Conservation (phyloP, 2,329 filamentous ascomycete genomes). For the Teratosphaeriaceae sp. region DNA sequence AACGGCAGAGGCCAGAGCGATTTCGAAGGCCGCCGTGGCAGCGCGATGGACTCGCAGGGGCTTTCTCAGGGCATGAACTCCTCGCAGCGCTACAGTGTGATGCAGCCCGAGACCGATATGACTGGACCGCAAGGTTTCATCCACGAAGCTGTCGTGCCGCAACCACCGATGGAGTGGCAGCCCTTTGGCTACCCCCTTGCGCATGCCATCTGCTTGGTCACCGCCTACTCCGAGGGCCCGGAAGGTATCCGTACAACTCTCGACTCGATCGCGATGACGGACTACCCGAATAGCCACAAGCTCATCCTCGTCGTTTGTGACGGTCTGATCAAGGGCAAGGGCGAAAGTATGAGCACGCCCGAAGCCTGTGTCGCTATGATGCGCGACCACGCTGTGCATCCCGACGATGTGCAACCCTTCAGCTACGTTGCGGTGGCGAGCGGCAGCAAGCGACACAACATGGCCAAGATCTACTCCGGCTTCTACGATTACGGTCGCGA, state of each 20-base stretch:
- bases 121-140: constrained; percentile 90
- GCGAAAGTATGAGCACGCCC: constrained; percentile 78
- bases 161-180: constrained; percentile 94
- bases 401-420: constrained; percentile 78
- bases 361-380: constrained; percentile 91
- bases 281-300: constrained; percentile 99
- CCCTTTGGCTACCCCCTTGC: constrained; percentile 93
- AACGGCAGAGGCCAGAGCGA: constrained; percentile 11
- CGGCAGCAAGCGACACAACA: constrained; percentile 96
- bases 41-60: too few species aligned
- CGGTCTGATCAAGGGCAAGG: constrained; percentile 93
- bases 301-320: constrained; percentile 94
- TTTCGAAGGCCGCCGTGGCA: constrained; percentile 33
- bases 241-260: constrained; percentile 89
- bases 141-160: constrained; percentile 89
- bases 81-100: constrained; percentile 44
- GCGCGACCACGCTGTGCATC: constrained; percentile 75
- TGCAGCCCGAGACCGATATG: constrained; percentile 57
- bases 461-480: constrained; percentile 96
- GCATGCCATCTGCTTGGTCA: constrained; percentile 89
- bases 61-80: constrained; percentile 15
- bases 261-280: constrained; percentile 93
- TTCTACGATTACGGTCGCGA: constrained; percentile 93
- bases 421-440: constrained; percentile 96
- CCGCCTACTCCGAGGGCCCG: constrained; percentile 92